phyloP scores from a whole-genome alignment of 805 yeast genomes.

The Barnettozyma pratensis region DNA sequence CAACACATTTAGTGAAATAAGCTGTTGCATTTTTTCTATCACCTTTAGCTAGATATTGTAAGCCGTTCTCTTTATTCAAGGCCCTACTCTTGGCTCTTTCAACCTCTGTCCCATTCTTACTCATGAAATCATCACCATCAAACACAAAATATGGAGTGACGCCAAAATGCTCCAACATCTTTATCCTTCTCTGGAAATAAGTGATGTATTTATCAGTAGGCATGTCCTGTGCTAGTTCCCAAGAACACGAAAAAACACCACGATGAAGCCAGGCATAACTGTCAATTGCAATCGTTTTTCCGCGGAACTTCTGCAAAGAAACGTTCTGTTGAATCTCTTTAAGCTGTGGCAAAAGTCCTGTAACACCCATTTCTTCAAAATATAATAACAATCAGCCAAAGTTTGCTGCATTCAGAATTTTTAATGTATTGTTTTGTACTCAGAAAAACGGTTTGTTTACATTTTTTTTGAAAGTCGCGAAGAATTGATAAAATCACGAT shows the following conservation, averaged over 20 bases:
- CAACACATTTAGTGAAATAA: slow-evolving; percentile 72
- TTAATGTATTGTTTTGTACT: too few relatives aligned
- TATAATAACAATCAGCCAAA: neutral
- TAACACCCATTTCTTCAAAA: slow-evolving; percentile 59
- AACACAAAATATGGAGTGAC: slow-evolving; percentile 85
- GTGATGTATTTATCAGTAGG: slow-evolving; percentile 72
- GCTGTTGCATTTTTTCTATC: slow-evolving; percentile 57
- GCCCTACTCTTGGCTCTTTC: slow-evolving; percentile 56
- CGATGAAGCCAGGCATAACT: slow-evolving; percentile 96
- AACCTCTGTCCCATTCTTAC: slow-evolving; percentile 67
- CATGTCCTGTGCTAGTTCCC: slow-evolving; percentile 64
- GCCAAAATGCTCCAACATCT: slow-evolving; percentile 58
- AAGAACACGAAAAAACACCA: slow-evolving; percentile 77
- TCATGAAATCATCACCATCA: slow-evolving; percentile 85
- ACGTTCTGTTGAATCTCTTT: slow-evolving; percentile 65
- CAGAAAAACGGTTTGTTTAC: neutral
- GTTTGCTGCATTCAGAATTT: too few relatives aligned
- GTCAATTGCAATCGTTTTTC: slow-evolving; percentile 84
- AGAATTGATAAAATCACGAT: too few relatives aligned
- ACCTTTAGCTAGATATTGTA: slow-evolving; percentile 45
- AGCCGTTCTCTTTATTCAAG: slow-evolving; percentile 54
- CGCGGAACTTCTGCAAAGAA: slow-evolving; percentile 56
- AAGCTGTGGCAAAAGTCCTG: slow-evolving; percentile 75
- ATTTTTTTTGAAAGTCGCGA: neutral
- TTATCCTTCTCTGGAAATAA: slow-evolving; percentile 61